These are phyloP conservation scores for Beauveria asiatica DNA, from an alignment of 2,329 filamentous ascomycete species.

Conservation along the genomic window DNA sequence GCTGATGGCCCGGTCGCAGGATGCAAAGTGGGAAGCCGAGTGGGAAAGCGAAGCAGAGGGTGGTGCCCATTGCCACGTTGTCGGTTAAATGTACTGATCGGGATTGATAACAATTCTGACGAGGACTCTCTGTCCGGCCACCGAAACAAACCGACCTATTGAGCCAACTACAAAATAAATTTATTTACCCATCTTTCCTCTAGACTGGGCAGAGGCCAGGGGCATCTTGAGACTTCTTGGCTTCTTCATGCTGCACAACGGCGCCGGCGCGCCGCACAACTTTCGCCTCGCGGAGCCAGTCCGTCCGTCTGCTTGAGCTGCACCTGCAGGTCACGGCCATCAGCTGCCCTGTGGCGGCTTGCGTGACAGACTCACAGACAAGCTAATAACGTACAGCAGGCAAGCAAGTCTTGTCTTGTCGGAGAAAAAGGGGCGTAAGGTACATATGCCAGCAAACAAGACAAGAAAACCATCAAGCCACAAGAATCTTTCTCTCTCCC, in stretches of 20 bases:
- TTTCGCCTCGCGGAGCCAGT: neutral
- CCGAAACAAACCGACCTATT: too few species aligned
- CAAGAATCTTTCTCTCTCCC: too few species aligned
- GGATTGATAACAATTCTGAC: too few species aligned
- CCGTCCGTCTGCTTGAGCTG: neutral
- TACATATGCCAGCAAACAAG: too few species aligned
- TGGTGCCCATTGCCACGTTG: too few species aligned
- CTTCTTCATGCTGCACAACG: neutral
- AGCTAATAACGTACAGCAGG: too few species aligned
- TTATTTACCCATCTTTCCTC: neutral
- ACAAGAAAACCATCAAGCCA: too few species aligned
- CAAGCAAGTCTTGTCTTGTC: neutral
- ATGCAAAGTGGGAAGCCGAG: neutral
- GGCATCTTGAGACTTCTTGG: neutral
- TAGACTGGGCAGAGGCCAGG: neutral
- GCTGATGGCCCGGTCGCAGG: neutral
- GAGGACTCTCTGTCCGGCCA: too few species aligned
- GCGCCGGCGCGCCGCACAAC: neutral
- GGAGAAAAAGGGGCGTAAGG: neutral
- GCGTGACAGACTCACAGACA: neutral
- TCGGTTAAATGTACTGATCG: too few species aligned
- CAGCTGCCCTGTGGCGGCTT: neutral
- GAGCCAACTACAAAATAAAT: too few species aligned
- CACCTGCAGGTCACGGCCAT: neutral
- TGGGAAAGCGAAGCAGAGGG: neutral